Conservation (phyloP, 345 rosid species). For the Alliaria petiolata region DNA sequence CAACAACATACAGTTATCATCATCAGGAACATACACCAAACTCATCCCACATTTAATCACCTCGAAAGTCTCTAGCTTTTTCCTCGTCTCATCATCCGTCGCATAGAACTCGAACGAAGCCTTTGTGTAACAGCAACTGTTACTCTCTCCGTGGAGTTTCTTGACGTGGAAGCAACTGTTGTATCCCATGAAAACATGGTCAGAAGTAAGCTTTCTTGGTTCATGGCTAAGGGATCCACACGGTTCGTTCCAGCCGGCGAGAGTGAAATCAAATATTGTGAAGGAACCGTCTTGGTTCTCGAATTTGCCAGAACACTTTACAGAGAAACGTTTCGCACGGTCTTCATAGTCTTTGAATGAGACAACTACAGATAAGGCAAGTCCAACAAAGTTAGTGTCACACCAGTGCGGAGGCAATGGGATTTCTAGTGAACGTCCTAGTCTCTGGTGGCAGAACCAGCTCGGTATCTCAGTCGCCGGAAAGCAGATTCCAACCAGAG, state of each 20-base stretch:
- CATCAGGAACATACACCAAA: slow-evolving; percentile 27
- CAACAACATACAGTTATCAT: slow-evolving; percentile 8
- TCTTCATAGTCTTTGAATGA: slow-evolving; percentile 24
- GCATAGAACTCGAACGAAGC: slow-evolving; percentile 28
- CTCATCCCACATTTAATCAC: slow-evolving; percentile 31
- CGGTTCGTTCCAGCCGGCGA: slow-evolving; percentile 23
- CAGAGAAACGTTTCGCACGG: background rate
- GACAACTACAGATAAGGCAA: slow-evolving; percentile 29
- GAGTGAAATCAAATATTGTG: slow-evolving; percentile 15
- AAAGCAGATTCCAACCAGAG: slow-evolving; percentile 8
- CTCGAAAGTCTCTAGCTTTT: slow-evolving; percentile 17
- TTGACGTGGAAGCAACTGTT: slow-evolving; percentile 21
- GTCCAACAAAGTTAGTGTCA: slow-evolving; percentile 30
- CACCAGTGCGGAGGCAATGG: slow-evolving; percentile 30
- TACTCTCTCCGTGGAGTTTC: slow-evolving; percentile 17
- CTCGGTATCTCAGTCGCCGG: slow-evolving; percentile 22
- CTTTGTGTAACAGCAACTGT: slow-evolving; percentile 25
- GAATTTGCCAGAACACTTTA: slow-evolving; percentile 14
- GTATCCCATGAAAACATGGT: slow-evolving; percentile 31
- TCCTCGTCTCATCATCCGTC: slow-evolving; percentile 17
- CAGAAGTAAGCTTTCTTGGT: slow-evolving; percentile 17
- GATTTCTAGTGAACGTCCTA: slow-evolving; percentile 29
- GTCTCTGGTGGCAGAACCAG: slow-evolving; percentile 33
- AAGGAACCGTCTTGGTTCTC: slow-evolving; percentile 23
- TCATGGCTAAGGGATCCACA: slow-evolving; percentile 21